Evolutionary conservation across 176 grass and related monocot species (phyloP).

Genomic region (Musa acuminata): DNA sequence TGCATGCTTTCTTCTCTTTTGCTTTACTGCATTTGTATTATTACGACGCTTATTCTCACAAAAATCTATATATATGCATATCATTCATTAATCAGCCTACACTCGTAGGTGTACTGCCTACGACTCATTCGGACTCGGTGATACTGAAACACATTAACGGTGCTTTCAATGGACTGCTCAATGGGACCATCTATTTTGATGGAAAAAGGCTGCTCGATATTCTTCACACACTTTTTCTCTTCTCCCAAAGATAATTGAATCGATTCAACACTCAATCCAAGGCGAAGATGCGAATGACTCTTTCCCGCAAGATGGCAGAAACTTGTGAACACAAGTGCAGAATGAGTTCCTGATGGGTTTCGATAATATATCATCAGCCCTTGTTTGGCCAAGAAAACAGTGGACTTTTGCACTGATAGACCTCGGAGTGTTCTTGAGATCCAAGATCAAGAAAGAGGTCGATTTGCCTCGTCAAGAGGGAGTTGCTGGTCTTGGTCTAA

Average conservation of each 20-base stretch:
- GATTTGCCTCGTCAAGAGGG: background rate
- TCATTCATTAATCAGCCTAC: background rate
- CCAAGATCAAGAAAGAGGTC: background rate
- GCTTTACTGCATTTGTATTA: background rate
- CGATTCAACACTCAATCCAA: background rate
- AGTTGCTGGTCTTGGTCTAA: too few relatives aligned
- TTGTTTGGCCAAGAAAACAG: background rate
- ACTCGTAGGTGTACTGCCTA: background rate
- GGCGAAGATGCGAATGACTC: background rate
- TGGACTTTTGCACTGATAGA: background rate
- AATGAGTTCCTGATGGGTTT: too few relatives aligned
- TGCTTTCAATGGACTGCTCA: background rate
- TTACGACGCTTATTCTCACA: background rate
- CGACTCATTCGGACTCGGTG: too few relatives aligned
- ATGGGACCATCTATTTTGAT: background rate
- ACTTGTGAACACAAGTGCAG: too few relatives aligned
- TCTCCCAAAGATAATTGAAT: background rate
- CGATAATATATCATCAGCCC: too few relatives aligned
- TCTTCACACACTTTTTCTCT: background rate
- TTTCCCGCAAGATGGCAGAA: too few relatives aligned
- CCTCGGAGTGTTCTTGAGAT: background rate
- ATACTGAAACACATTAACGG: background rate
- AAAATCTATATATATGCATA: background rate
- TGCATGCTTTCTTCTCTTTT: background rate
- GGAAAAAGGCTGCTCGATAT: background rate